Evolutionary conservation across 495 filamentous ascomycete species (phyloP).

Genomic region (Bacidia rubella): DNA sequence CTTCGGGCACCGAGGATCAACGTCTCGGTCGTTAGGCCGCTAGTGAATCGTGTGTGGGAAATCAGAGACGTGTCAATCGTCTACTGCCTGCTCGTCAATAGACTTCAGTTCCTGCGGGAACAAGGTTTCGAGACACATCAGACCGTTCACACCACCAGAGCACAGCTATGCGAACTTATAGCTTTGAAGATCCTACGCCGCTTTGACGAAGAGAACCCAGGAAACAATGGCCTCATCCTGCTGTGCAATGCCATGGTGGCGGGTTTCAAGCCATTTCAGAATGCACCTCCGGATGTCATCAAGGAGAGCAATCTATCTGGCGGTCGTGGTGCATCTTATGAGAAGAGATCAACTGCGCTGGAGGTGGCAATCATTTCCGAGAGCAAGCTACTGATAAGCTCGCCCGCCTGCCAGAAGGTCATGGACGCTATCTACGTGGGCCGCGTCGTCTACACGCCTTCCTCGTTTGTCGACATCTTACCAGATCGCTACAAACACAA

Average conservation of each 20-base stretch:
- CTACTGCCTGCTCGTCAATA: conserved; percentile 61
- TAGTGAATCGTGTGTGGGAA: conserved; percentile 58
- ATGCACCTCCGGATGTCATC: conserved; percentile 44
- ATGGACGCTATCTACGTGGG: conserved; percentile 58
- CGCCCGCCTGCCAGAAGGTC: conserved; percentile 55
- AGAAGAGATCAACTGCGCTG: conserved; percentile 50
- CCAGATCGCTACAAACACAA: conserved; percentile 62
- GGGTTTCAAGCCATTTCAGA: conserved; percentile 59
- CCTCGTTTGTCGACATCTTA: conserved; percentile 54
- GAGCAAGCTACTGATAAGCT: conserved; percentile 51
- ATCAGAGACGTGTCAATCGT: conserved; percentile 55
- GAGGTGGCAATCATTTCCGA: conserved; percentile 60
- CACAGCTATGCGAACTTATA: conserved; percentile 54
- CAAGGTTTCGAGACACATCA: conserved; percentile 53
- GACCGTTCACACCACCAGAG: conserved; percentile 54
- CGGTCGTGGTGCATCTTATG: conserved; percentile 36
- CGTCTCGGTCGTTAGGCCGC: conserved; percentile 50
- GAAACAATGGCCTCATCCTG: conserved; percentile 45
- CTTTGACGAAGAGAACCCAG: conserved; percentile 53
- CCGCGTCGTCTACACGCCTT: conserved; percentile 55
- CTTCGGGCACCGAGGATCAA: conserved; percentile 56
- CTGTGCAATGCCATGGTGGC: conserved; percentile 58
- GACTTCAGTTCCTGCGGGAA: conserved; percentile 52
- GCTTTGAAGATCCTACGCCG: conserved; percentile 51
- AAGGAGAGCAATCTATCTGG: conserved; percentile 32